Evolutionary conservation across 2,329 filamentous ascomycete species (phyloP), one percentile per base, ranked within the genome.

Genomic region (Diaporthe velutina): DNA sequence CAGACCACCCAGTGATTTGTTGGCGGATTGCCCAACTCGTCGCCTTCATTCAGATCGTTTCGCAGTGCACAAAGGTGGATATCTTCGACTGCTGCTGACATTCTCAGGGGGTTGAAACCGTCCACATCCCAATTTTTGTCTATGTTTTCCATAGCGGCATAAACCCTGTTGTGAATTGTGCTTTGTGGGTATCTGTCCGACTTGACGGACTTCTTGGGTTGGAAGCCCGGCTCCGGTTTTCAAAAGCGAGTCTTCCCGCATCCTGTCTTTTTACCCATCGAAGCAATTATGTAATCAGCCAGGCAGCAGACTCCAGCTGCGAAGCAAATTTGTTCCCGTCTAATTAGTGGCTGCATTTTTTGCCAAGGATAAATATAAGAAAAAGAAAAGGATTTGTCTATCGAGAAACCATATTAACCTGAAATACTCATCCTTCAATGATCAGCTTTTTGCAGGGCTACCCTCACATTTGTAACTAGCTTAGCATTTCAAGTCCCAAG

Each of bases 1-100:
- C 50, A 70, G 6, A 70, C 25, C 10, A 52, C 38, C 67, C 50
- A 70, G 22, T 70, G 50, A 33, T 55, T 70, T 19, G 67, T 70
- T 25, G 67, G 48, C 0, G 67, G 67, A 3, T 17, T 45, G 4
- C 70, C 70, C 4, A 17, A 9, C 19, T 66, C 70, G n/a, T 72
- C 70, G 3, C 45, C 70, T 35, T 72, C 57, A 4, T 72, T 66
- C n/a, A 72, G 13, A 0, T 72, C 70, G 19, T 64, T 72, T 6
- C 57, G 70, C 19, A 64, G 70, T 5, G 42, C 33, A n/a, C 57
- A 72, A 3, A 71, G 19, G 4, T 48, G 68, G 54, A 71, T 60
- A 13, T 19, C 4, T 30, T 58, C 54, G 22, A 71, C 25, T 1
- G 17, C 15, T 15, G 68, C 28, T 10, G 33, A 70, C 66, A 55